Evolutionary conservation across 179 eudicot genomes (phyloP), one percentile per base, ranked within the genome.

Genomic region (Camellia oleifera): DNA sequence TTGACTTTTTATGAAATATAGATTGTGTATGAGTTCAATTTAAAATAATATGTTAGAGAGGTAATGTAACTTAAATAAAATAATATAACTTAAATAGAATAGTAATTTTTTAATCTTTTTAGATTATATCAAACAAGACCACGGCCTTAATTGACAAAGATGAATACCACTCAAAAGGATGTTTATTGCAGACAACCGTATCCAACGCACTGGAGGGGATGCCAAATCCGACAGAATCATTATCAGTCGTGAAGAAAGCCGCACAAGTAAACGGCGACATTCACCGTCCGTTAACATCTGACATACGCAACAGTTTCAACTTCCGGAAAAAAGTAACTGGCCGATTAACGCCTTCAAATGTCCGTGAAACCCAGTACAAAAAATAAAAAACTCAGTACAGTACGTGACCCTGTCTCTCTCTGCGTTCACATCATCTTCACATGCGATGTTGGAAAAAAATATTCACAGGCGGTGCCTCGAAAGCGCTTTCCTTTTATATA

Each of bases 211-310:
- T 42, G 74, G 58, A 3, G 17, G 44, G 45, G 45, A 20, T 44
- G 8, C 44, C 54, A 74, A 54, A 74, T 42, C 65, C 65, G 65
- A 57, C 77, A 57, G 64, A 58, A 40, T 54, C 8, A 44, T 61
- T 5, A 18, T 60, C 15, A 7, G 52, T 42, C 40, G 15, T 23
- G 77, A 58, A 14, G 5, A 72, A 74, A 20, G 76, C 76, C 76
- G 76, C 76, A 73, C 32, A 53, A 72, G 46, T 48, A 46, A 23
- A 72, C 63, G 76, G 76, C 76, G 9, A 71, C 45, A 57, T 58
- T 32, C 54, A 18, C 67, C 77, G 77, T 75, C 54, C 58, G 53
- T 58, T 72, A 74, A 74, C 50, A 50, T 8, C 77, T 5, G 42
- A 52, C 11, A n/a, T 50, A 17, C 3, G 14, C 20, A 57, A 7